Percentiles rank a stretch among this genome's conserved stretches.
Conservation (phyloP, 108 stramenopile genomes). For the Cyclotella sp. region DNA sequence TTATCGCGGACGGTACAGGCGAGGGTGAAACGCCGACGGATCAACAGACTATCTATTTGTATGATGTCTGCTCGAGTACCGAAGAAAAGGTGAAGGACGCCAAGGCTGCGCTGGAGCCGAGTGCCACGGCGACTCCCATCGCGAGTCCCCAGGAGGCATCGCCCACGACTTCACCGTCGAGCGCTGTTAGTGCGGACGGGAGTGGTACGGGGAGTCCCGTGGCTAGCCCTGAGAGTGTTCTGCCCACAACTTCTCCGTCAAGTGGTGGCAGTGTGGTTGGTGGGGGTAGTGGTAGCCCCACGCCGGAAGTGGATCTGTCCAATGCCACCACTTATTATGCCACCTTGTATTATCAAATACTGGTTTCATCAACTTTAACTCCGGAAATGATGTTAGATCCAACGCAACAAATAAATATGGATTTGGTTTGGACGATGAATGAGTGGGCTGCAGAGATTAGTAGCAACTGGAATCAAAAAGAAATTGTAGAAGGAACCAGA, state of each 20-base stretch:
- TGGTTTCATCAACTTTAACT: not conserved
- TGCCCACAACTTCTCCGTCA: not conserved
- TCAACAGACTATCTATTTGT: slow-evolving; percentile 36
- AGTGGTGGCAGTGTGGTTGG: not conserved
- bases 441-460: not conserved
- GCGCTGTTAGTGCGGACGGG: too few relatives aligned
- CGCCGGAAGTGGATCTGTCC: not conserved
- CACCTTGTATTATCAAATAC: slow-evolving; percentile 6
- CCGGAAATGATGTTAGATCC: not conserved
- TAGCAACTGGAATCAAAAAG: not conserved
- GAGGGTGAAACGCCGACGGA: slow-evolving; percentile 17
- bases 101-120: not conserved
- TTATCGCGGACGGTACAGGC: slow-evolving; percentile 21
- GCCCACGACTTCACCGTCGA: not conserved
- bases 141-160: not conserved
- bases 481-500: not conserved
- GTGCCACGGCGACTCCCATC: not conserved
- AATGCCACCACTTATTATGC: not conserved
- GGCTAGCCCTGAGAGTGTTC: not conserved
- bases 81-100: slow-evolving; percentile 9
- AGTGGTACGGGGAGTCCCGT: not conserved
- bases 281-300: not conserved
- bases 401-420: slow-evolving; percentile 1
- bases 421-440: slow-evolving; percentile 17
- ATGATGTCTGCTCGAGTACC: slow-evolving; percentile 26